Evolutionary conservation across 768 basidiomycete genomes (phyloP), one percentile per base, ranked within the genome.

Genomic region (Mycena metata): DNA sequence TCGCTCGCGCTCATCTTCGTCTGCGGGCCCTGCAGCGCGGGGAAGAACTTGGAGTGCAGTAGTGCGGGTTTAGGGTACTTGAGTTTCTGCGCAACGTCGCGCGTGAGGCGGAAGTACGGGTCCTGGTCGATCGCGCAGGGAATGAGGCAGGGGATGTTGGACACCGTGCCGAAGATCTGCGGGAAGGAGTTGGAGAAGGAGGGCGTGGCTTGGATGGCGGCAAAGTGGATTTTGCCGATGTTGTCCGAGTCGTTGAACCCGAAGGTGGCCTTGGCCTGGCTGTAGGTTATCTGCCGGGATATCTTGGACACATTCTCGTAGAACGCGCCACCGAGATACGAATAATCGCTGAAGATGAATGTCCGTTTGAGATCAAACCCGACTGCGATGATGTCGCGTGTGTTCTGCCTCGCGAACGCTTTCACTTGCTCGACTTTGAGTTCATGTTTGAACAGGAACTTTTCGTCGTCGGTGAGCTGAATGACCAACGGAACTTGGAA

Each of bases 1-100:
- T 97, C 92, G 56, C 94, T 96, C 6, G 98, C 98, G 78, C 96
- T 98, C 98, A 99, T 99, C 83, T 99, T 99, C 41, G 96, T 97
- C 79, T 98, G 96, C 3, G 98, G 94, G 47, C 98, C 98, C 80
- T 98, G 97, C 12, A 99, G 86, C 6, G 98, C 96, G 13, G 98
- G 98, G 83, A 99, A 97, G 86, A 99, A 99, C 76, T 97, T 97
- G 52, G 96, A 88, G 80, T 99, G 96, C 55, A 99, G 83, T 26
- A 98, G 88, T 2, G 93, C 82, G 2, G 98, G 98, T 79, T 99
- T 99, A 47, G 92, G 95, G 83, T 97, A 98, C 80, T 95, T 97
- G 75, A 99, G 89, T 76, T 95, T 95, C 72, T 88, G 88, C 3
- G 98, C 97, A 50, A 96, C 93, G 79, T 99, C 98, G 49, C 98